Percentiles rank a stretch among this genome's conserved stretches.
Conservation (phyloP, 371 early-diverging fungal genomes). For the Rhizopus sp. region DNA sequence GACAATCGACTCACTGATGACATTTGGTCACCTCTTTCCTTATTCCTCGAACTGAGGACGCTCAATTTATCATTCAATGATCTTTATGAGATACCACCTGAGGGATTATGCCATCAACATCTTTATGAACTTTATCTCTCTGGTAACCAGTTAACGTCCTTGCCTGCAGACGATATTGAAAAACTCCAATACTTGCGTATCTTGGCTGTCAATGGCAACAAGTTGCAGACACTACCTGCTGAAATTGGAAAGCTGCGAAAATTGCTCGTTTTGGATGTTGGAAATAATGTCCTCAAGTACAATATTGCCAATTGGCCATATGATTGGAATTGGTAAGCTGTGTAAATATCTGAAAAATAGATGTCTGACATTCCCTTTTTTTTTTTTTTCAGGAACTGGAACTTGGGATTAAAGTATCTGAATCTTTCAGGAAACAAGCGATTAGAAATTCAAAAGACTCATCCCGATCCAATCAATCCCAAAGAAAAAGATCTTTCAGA, state of each 20-base stretch:
- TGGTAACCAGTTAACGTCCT: conserved; percentile 82
- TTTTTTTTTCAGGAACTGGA: conserved; percentile 72
- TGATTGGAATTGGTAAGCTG: conserved; percentile 89
- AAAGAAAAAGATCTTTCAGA: conserved; percentile 65
- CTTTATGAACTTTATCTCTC: conserved; percentile 79
- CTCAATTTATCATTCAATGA: conserved; percentile 86
- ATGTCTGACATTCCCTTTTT: neutral
- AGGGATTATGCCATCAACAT: conserved; percentile 50
- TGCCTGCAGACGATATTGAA: conserved; percentile 88
- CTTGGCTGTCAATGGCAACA: conserved; percentile 88
- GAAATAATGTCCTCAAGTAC: conserved; percentile 87
- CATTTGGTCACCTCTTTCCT: conserved; percentile 71
- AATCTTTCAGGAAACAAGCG: conserved; percentile 91
- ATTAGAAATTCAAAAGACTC: conserved; percentile 78
- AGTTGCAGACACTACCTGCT: conserved; percentile 84
- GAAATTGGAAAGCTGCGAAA: conserved; percentile 83
- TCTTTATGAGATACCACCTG: conserved; percentile 73
- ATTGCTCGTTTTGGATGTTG: conserved; percentile 80
- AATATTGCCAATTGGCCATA: conserved; percentile 95
- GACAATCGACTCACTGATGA: conserved; percentile 87
- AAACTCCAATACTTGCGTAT: conserved; percentile 67
- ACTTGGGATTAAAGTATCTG: conserved; percentile 83
- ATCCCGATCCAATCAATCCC: conserved; percentile 30
- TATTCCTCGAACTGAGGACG: conserved; percentile 70
- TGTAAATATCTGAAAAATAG: neutral